Evolutionary conservation across 2,329 filamentous ascomycete species (phyloP).

Genomic region (Epichloe uncinata): DNA sequence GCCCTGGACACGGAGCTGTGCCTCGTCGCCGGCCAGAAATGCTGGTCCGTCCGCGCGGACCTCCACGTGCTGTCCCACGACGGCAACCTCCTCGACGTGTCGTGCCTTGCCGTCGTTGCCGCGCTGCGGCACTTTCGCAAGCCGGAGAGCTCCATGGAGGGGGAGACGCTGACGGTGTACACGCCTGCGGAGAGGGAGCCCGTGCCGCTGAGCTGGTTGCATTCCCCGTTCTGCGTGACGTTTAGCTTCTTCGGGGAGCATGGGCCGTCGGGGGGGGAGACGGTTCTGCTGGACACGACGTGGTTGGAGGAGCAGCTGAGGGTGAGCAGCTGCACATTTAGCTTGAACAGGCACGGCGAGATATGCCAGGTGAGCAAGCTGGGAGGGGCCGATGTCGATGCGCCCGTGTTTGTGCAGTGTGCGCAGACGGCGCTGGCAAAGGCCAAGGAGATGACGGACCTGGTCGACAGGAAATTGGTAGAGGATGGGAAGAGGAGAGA

Average conservation of each 20-base stretch:
- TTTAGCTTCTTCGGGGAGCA: constrained; percentile 72
- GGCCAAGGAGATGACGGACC: constrained; percentile 63
- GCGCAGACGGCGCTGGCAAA: constrained; percentile 61
- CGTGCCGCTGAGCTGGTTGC: constrained; percentile 78
- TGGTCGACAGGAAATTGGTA: constrained; percentile 60
- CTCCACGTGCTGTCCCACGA: constrained; percentile 86
- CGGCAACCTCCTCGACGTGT: constrained; percentile 75
- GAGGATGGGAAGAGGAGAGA: constrained; percentile 69
- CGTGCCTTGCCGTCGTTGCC: constrained; percentile 77
- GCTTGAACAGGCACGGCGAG: constrained; percentile 79
- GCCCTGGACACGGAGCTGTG: constrained; percentile 93
- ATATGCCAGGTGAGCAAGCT: constrained; percentile 86
- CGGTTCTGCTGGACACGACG: constrained; percentile 56
- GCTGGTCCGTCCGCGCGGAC: constrained; percentile 83
- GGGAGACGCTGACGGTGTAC: constrained; percentile 74
- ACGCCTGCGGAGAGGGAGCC: constrained; percentile 76
- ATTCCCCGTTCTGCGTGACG: constrained; percentile 82
- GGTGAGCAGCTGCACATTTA: constrained; percentile 63
- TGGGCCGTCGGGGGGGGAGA: constrained; percentile 40
- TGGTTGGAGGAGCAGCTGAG: constrained; percentile 65
- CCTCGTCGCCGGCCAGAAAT: constrained; percentile 79
- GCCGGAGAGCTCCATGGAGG: constrained; percentile 77
- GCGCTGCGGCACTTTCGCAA: constrained; percentile 83
- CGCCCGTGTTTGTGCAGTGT: constrained; percentile 63
- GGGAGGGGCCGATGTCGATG: constrained; percentile 71